Evolutionary conservation across 768 basidiomycete genomes (phyloP).

Genomic region (Lentinus brumalis): DNA sequence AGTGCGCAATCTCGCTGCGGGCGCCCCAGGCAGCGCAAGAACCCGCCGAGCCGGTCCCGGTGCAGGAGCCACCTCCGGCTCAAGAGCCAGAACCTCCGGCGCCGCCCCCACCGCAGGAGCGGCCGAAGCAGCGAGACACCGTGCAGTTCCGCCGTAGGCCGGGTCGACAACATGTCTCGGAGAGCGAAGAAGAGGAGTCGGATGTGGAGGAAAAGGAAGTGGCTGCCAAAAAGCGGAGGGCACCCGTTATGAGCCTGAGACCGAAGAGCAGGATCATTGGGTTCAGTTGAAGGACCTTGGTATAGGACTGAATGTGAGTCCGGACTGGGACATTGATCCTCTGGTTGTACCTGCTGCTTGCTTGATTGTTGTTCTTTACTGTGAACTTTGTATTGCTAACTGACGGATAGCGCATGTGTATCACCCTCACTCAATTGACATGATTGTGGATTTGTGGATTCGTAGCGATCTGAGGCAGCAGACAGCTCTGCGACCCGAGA

Average conservation of each 20-base stretch:
- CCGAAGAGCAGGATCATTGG: conserved; percentile 64
- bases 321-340: no score
- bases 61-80: background rate
- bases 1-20: conserved; percentile 49
- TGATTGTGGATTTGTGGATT: no score
- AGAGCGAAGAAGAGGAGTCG: conserved; percentile 61
- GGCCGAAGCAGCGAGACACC: background rate
- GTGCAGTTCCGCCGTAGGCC: conserved; percentile 6
- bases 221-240: conserved; percentile 45
- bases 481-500: background rate
- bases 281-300: conserved; percentile 36
- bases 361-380: no score
- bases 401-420: no score
- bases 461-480: no score
- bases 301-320: no score
- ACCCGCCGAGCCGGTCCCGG: background rate
- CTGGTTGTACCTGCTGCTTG: no score
- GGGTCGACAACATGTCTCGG: conserved; percentile 35
- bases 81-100: background rate
- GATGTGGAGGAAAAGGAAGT: conserved; percentile 49
- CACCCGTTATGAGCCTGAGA: conserved; percentile 56
- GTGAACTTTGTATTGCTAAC: no score
- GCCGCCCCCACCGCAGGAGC: background rate
- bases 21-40: conserved; percentile 1
- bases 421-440: no score